Conservation (phyloP, 2,329 filamentous ascomycete genomes). For the Colletotrichum scovillei region DNA sequence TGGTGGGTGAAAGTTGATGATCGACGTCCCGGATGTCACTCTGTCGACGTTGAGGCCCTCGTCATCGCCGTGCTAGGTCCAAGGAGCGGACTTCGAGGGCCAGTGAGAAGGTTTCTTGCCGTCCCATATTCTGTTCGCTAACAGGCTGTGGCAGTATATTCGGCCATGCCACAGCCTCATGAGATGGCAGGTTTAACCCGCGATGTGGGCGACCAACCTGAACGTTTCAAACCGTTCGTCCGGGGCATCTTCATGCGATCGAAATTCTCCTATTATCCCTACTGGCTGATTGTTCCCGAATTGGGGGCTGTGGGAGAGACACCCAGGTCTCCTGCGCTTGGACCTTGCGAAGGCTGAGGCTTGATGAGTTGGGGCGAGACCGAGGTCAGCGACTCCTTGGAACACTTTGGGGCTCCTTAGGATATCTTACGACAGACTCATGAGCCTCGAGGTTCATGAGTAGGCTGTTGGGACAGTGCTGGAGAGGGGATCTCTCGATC, state of each 20-base stretch:
- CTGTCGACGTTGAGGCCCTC: not conserved
- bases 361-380: not conserved
- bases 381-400: not conserved
- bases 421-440: not conserved
- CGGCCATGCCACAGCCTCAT: not conserved
- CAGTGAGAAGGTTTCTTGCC: not conserved
- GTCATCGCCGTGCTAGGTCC: not conserved
- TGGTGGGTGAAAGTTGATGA: constrained; percentile 4
- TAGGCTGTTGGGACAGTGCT: not conserved
- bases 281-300: not conserved
- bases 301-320: not conserved
- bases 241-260: not conserved
- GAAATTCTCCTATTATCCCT: not conserved
- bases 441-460: not conserved
- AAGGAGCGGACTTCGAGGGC: not conserved
- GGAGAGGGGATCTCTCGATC: not conserved
- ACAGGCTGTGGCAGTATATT: not conserved
- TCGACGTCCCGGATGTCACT: constrained; percentile 4
- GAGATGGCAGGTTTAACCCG: not conserved
- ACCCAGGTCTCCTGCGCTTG: not conserved
- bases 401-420: not conserved
- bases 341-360: not conserved
- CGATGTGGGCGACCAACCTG: constrained; percentile 16
- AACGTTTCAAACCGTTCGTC: constrained; percentile 6
- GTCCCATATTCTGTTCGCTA: not conserved